These are phyloP conservation scores for Russula foetens DNA, from an alignment of 768 basidiomycete species.

Conservation along the genomic window DNA sequence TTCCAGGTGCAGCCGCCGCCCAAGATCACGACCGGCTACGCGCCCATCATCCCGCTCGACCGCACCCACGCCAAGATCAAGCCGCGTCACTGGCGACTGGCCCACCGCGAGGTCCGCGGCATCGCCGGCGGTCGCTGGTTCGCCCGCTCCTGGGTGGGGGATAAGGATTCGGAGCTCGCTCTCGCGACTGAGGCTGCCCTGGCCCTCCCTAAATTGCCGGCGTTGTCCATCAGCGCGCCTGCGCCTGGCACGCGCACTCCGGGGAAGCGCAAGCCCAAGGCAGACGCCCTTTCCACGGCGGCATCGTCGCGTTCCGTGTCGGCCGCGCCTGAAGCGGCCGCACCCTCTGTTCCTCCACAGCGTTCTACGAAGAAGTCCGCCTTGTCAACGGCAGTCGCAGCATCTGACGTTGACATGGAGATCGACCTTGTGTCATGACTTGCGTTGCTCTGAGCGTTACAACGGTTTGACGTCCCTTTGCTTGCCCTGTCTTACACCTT, in stretches of 20 bases:
- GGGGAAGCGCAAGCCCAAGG: conserved; percentile 17
- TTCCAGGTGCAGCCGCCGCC: conserved; percentile 74
- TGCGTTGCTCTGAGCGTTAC: background rate
- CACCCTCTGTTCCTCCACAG: background rate
- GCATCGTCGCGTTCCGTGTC: conserved; percentile 20
- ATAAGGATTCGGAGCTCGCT: conserved; percentile 66
- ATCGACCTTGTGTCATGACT: conserved; percentile 16
- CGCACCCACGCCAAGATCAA: conserved; percentile 50
- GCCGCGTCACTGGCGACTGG: conserved; percentile 65
- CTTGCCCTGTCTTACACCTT: background rate
- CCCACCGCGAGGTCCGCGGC: conserved; percentile 70
- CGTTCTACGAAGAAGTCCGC: conserved; percentile 17
- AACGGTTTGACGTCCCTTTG: background rate
- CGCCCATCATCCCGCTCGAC: conserved; percentile 59
- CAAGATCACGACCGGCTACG: conserved; percentile 69
- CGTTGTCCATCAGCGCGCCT: conserved; percentile 11
- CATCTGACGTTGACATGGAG: conserved; percentile 14
- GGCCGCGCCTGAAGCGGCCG: conserved; percentile 10
- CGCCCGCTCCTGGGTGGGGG: conserved; percentile 73
- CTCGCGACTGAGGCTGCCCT: conserved; percentile 8
- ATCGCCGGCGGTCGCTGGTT: conserved; percentile 84
- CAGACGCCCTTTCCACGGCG: conserved; percentile 19
- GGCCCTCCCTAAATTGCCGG: conserved; percentile 16
- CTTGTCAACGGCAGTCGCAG: conserved; percentile 17
- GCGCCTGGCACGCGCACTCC: background rate